Conservation (phyloP, 192 early-diverging fungal species). For the Coemansia sp. region DNA sequence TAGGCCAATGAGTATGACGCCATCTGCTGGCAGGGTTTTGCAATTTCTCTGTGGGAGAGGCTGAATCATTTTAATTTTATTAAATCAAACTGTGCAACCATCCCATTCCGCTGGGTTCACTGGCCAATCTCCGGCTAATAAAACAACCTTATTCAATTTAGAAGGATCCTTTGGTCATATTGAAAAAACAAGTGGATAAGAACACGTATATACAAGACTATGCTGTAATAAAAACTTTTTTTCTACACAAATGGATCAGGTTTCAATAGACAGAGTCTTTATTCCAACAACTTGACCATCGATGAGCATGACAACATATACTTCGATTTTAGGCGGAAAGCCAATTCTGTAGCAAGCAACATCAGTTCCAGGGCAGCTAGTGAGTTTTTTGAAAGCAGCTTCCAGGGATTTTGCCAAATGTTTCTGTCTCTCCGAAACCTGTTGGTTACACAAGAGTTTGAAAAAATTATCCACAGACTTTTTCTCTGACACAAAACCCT, state of each 20-base stretch:
- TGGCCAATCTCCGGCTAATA: too few species aligned
- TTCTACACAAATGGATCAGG: conserved; percentile 4
- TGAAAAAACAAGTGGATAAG: too few species aligned
- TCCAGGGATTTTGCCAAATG: conserved; percentile 33
- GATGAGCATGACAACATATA: conserved; percentile 53
- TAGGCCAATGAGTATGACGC: conserved; percentile 34
- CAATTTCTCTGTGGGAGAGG: not conserved
- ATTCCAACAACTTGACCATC: conserved; percentile 50
- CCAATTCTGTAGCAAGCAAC: conserved; percentile 46
- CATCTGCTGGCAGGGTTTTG: conserved; percentile 11
- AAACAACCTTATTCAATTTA: too few species aligned
- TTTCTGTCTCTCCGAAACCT: conserved; percentile 35
- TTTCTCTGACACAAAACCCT: conserved; percentile 43
- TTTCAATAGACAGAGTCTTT: conserved; percentile 49
- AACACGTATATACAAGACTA: too few species aligned
- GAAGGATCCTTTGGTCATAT: too few species aligned
- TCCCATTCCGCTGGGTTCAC: not conserved
- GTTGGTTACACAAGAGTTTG: conserved; percentile 29
- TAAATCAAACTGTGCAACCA: not conserved
- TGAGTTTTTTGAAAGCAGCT: conserved; percentile 16
- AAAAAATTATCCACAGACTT: conserved; percentile 29
- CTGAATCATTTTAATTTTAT: not conserved
- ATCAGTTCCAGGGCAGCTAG: conserved; percentile 19
- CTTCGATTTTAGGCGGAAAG: conserved; percentile 41
- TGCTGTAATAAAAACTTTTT: not conserved